phyloP scores from a whole-genome alignment of 1,284 basidiomycete species.

The Ganoderma meredithae region DNA sequence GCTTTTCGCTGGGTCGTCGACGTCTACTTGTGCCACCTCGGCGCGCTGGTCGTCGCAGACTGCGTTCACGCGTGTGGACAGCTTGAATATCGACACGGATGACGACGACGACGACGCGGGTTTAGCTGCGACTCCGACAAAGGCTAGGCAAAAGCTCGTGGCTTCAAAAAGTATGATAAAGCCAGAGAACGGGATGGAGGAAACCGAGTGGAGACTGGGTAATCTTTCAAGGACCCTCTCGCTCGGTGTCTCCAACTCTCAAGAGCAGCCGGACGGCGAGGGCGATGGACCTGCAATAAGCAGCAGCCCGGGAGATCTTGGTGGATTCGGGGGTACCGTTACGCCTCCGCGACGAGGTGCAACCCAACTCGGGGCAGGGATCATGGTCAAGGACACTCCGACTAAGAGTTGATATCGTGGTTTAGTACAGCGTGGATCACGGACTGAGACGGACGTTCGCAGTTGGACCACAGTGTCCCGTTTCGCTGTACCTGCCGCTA shows the following conservation, averaged over 20 bases:
- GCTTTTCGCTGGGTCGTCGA: slow-evolving; percentile 10
- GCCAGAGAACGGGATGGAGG: slow-evolving; percentile 32
- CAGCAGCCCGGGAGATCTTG: slow-evolving; percentile 26
- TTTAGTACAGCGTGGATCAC: neutral
- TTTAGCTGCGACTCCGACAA: slow-evolving; percentile 24
- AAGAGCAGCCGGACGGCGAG: slow-evolving; percentile 22
- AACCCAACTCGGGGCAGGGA: slow-evolving; percentile 7
- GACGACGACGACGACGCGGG: slow-evolving; percentile 21
- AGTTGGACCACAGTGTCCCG: neutral
- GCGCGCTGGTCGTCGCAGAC: neutral
- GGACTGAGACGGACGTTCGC: neutral
- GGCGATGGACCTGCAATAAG: slow-evolving; percentile 22
- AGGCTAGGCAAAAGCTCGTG: slow-evolving; percentile 4
- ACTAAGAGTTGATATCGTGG: slow-evolving; percentile 29
- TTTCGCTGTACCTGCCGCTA: neutral
- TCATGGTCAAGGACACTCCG: slow-evolving; percentile 37
- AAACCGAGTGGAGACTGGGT: slow-evolving; percentile 47
- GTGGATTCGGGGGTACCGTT: slow-evolving; percentile 19
- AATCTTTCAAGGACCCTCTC: slow-evolving; percentile 49
- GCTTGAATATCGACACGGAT: slow-evolving; percentile 23
- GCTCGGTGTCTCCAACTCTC: slow-evolving; percentile 34
- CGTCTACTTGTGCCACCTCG: neutral
- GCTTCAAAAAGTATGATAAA: neutral
- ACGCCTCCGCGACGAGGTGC: slow-evolving; percentile 8
- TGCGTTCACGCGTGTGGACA: slow-evolving; percentile 19